Evolutionary conservation across 768 basidiomycete species (phyloP).

Genomic region (Lyophyllum semitale): DNA sequence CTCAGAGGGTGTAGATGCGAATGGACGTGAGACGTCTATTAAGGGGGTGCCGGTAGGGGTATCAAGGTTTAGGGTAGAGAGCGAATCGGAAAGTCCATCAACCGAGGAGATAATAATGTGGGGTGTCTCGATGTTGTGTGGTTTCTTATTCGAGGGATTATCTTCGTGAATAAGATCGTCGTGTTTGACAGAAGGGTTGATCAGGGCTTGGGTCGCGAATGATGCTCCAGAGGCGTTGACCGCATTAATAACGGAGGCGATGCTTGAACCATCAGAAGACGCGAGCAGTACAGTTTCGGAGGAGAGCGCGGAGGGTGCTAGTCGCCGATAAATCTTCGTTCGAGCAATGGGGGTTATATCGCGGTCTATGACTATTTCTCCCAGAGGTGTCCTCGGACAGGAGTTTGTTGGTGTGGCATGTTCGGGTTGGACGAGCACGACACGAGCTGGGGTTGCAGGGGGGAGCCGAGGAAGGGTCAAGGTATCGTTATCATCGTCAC

Average conservation of each 20-base stretch:
- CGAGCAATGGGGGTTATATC: conserved; percentile 37
- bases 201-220: conserved; percentile 14
- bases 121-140: conserved; percentile 2
- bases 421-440: conserved; percentile 2
- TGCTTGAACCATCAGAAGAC: conserved; percentile 8
- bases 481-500: conserved; percentile 39
- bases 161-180: conserved; percentile 1
- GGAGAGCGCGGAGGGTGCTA: conserved; percentile 21
- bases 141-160: neutral
- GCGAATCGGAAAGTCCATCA: conserved; percentile 23
- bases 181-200: neutral
- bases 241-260: conserved; percentile 19
- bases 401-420: conserved; percentile 21
- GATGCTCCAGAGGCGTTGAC: conserved; percentile 21
- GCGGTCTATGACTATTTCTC: conserved; percentile 32
- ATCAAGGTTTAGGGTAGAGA: conserved; percentile 26
- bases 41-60: conserved; percentile 21
- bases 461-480: conserved; percentile 36
- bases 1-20: conserved; percentile 21
- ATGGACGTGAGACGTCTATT: conserved; percentile 24
- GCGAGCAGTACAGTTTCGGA: conserved; percentile 9
- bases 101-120: conserved; percentile 11
- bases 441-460: conserved; percentile 26
- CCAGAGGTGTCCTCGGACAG: conserved; percentile 38
- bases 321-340: conserved; percentile 30